These are phyloP conservation scores for Durusdinium trenchii DNA, from an alignment of 73 alveolate species.

Conservation along the genomic window DNA sequence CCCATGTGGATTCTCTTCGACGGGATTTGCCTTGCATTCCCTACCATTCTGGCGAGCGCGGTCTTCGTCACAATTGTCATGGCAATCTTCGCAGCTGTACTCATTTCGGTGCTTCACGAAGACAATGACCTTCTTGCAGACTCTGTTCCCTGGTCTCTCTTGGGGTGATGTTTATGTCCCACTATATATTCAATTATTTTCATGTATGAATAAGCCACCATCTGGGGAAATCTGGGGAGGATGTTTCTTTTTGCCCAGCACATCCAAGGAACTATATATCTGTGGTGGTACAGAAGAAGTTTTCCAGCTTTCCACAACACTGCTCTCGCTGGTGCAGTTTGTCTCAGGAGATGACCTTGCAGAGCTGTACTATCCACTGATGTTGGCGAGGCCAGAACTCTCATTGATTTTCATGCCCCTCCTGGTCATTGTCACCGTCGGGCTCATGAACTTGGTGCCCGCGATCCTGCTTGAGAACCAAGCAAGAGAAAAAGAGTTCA, in stretches of 20 bases:
- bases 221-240: too few relatives aligned
- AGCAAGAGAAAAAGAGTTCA: neutral
- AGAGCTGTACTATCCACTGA: conserved; percentile 20
- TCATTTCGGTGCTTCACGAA: neutral
- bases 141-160: too few relatives aligned
- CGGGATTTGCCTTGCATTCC: neutral
- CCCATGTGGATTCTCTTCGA: conserved; percentile 13
- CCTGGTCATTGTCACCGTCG: neutral
- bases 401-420: neutral
- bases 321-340: conserved; percentile 56
- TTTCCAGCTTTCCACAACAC: neutral
- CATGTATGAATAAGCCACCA: too few relatives aligned
- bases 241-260: too few relatives aligned
- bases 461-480: neutral
- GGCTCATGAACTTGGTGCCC: conserved; percentile 19
- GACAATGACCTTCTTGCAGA: neutral
- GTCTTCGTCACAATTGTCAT: conserved; percentile 24
- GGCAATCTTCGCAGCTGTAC: conserved; percentile 2
- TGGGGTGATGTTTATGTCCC: too few relatives aligned
- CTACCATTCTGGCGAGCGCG: neutral
- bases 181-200: too few relatives aligned
- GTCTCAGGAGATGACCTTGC: neutral
- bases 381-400: conserved; percentile 8
- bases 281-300: neutral
- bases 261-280: too few relatives aligned